Evolutionary conservation across 495 filamentous ascomycete genomes (phyloP), one percentile per base, ranked within the genome.

Genomic region (Astrothelium macrocarpum): DNA sequence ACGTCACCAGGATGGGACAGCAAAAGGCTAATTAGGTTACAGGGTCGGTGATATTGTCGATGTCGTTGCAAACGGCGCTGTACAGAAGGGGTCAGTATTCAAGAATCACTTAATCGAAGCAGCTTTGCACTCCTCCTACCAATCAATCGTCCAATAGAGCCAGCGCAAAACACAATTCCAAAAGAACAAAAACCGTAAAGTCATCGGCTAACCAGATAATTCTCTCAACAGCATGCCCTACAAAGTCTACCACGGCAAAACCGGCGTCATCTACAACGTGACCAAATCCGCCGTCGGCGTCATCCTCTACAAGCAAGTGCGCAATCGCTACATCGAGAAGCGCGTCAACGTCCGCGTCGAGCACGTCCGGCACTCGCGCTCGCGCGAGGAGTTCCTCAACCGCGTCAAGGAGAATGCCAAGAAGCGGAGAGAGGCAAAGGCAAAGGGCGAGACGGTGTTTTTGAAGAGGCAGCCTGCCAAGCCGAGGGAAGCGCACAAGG

Each of bases 251-350:
- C 71, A 72, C 67, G 71, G 71, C 65, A 72, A 72, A 53, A 72
- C 71, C 49, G 71, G 71, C 43, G 69, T 72, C 65, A 61, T 72
- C 69, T 71, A 70, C 63, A 72, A 72, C 67, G 71, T 72, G 70
- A 96, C 93, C 76, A 95, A 96, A 84, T 88, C 84, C 75, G 87
- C 88, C 69, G 90, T 97, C 74, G 94, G 94, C 76, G 90, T 98
- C 78, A 95, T 97, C 81, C 87, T 98, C 78, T 92, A 97, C 88
- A 96, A 95, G 86, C 87, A 90, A 75, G 94, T 98, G 76, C 87
- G 88, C 81, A 91, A 96, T 85, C 89, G 94, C 70, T 97, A 95
- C 85, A 81, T 98, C 76, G 94, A 97, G 88, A 97, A 98, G 89
- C 93, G 94, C 77, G 84, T 98, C 82, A 97, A 94, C 84, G 83